These are phyloP conservation scores for Auriscalpium vulgare DNA, from an alignment of 768 basidiomycete genomes.

Conservation along the genomic window DNA sequence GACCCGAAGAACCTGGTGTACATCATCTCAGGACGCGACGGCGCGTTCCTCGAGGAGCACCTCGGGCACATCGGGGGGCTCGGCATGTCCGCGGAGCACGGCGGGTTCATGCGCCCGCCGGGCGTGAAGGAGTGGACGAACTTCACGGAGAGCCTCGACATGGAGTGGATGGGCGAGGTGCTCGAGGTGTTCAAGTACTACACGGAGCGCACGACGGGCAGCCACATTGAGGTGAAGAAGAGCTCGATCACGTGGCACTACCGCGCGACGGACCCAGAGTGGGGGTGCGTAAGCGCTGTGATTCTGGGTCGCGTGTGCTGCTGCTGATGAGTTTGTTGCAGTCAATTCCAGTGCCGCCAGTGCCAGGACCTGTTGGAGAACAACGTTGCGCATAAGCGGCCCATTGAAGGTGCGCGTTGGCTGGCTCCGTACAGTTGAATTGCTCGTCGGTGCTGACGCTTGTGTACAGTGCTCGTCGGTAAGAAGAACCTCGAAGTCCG, in stretches of 20 bases:
- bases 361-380: slow-evolving; percentile 95
- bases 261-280: slow-evolving; percentile 86
- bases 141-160: slow-evolving; percentile 88
- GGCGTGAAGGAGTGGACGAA: slow-evolving; percentile 67
- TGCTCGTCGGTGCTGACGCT: not conserved
- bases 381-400: slow-evolving; percentile 84
- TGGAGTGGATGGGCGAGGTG: slow-evolving; percentile 97
- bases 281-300: slow-evolving; percentile 56
- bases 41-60: slow-evolving; percentile 85
- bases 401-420: slow-evolving; percentile 72
- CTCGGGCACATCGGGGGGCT: slow-evolving; percentile 76
- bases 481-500: slow-evolving; percentile 99
- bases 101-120: slow-evolving; percentile 80
- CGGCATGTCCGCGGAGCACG: slow-evolving; percentile 95
- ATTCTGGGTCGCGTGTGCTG: not conserved
- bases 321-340: slow-evolving; percentile 19
- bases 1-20: slow-evolving; percentile 92
- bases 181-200: slow-evolving; percentile 94
- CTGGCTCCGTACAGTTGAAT: not conserved
- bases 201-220: slow-evolving; percentile 95
- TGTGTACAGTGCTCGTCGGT: slow-evolving; percentile 75
- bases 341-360: slow-evolving; percentile 91
- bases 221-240: slow-evolving; percentile 94
- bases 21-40: slow-evolving; percentile 95
- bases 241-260: slow-evolving; percentile 99